These are phyloP conservation scores for Saccharum hybrid DNA, from an alignment of 202 grass and related monocot genomes.

Conservation along the genomic window DNA sequence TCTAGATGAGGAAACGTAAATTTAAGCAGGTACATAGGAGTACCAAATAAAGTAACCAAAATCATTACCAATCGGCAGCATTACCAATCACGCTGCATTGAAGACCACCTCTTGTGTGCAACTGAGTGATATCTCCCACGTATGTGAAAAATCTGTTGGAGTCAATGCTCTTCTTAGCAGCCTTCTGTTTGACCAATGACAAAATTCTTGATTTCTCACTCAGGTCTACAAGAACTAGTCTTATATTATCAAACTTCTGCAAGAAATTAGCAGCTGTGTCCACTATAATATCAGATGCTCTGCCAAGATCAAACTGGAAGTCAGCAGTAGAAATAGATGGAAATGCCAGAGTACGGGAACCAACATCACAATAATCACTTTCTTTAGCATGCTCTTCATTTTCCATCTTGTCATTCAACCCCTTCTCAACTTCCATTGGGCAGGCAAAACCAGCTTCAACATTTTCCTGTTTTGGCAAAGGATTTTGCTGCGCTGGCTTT, in stretches of 20 bases:
- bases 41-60: slow-evolving; percentile 26
- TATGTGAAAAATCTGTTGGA: slow-evolving; percentile 74
- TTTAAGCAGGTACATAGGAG: background rate
- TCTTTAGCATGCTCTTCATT: slow-evolving; percentile 28
- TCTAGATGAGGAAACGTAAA: background rate
- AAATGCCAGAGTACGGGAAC: slow-evolving; percentile 67
- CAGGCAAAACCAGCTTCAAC: slow-evolving; percentile 25
- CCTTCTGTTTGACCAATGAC: slow-evolving; percentile 74
- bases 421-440: slow-evolving; percentile 51
- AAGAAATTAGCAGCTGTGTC: slow-evolving; percentile 64
- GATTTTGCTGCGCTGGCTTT: slow-evolving; percentile 29
- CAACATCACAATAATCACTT: slow-evolving; percentile 45
- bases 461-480: slow-evolving; percentile 46
- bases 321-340: slow-evolving; percentile 93
- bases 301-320: slow-evolving; percentile 90
- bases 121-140: slow-evolving; percentile 84
- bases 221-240: slow-evolving; percentile 86
- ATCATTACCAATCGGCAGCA: slow-evolving; percentile 91
- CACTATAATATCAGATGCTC: slow-evolving; percentile 85
- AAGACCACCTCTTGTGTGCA: slow-evolving; percentile 77
- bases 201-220: slow-evolving; percentile 91
- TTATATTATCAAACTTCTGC: slow-evolving; percentile 64
- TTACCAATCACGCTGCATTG: slow-evolving; percentile 80
- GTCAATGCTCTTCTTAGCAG: slow-evolving; percentile 68
- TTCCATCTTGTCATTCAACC: slow-evolving; percentile 41